Base-by-base conservation (phyloP, 169 alveolate species). In the Fabrea salina region DNA sequence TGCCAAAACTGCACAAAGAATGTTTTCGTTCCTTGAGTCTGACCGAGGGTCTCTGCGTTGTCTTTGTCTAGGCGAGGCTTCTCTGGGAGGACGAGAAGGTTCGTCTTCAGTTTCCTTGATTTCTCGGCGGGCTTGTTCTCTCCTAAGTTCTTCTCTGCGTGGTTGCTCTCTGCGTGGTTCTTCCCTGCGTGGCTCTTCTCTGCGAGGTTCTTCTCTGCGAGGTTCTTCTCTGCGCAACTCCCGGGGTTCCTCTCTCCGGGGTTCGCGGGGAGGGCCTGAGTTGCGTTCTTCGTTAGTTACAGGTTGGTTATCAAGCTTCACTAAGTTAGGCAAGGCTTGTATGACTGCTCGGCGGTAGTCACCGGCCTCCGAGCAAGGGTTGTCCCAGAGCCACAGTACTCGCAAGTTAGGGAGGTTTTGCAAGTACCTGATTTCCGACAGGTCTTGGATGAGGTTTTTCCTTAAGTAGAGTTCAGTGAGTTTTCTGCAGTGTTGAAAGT, bases 321-420 rank as follows among this genome's bases (percentile, higher is more conserved):
- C 79, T 76, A 94, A 75, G 49, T 91, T 85, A 5, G 97, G 97
- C 19, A 94, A 74, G 40, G 77, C 64, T 53, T 85, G 86, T 50
- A 92, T 58, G 0, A 94, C 86, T 41, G 72, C 80, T 43, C 88
- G 83, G 49, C 88, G 58, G 67, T 94, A 94, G 67, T 89, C 68
- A 3, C 81, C 75, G 41, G 57, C 75, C 32, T 75, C 88, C 3
- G 94, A 80, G 22, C 91, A 87, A 27, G 96, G 97, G 77, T 94
- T 94, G 47, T 92, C 96, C 59, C 82, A 82, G 30, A 94, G 79
- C 90, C 89, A 85, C 40, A 94, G 79, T 22, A 90, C 93, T 88
- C 88, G 86, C 67, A 93, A 75, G 57, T 80, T 75, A n/a, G 92
- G 92, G n/a, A 91, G 82, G 22, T 86, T 64, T 75, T 78, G 66